Base-by-base conservation (phyloP, 495 filamentous ascomycete genomes). In the Aspergillus leporis region DNA sequence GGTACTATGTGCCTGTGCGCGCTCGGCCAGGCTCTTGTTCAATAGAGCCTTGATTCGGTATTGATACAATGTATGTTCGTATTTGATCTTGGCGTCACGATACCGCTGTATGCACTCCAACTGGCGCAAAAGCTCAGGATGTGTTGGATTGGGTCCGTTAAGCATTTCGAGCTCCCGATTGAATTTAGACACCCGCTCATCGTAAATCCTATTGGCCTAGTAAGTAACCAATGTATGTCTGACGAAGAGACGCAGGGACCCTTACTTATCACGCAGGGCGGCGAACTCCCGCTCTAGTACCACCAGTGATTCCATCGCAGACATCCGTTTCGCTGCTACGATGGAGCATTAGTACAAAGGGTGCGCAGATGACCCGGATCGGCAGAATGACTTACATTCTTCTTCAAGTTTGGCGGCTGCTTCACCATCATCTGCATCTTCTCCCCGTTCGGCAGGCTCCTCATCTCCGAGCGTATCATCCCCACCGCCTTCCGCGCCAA, bases 61-160 rank as follows among this genome's bases (percentile, higher is more conserved):
- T 59, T 86, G 80, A 58, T 87, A 80, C 61, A 92, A 81, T 25
- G 82, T 83, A 38, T 87, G 74, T 64, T 92, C 91, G 59, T 90
- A 81, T 52, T 87, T 81, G 61, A 93, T 80, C 75, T 90, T 92
- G 64, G 91, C 85, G 38, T 92, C 86, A 55, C 88, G 83, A 66
- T 93, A 85, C 41, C 87, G 86, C 70, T 95, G 82, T 56, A 98
- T 82, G 69, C 86, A 90, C 66, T 91, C 83, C 63, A 95, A 83
- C 85, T 93, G 91, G 0, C 88, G 88, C 48, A 95, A 77, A 58
- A 90, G 90, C 69, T 96, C 93, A 31, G 91, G 90, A 71, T 98
- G 94, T n/a, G 84, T 89, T 25, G 87, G 88, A 53, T 86, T 86
- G 1, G 90, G 85, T 53, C 86, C 81, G 56, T 80, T 82, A 31